These are phyloP conservation scores for Eimeria sp. DNA, from an alignment of 169 alveolate genomes.

Conservation along the genomic window DNA sequence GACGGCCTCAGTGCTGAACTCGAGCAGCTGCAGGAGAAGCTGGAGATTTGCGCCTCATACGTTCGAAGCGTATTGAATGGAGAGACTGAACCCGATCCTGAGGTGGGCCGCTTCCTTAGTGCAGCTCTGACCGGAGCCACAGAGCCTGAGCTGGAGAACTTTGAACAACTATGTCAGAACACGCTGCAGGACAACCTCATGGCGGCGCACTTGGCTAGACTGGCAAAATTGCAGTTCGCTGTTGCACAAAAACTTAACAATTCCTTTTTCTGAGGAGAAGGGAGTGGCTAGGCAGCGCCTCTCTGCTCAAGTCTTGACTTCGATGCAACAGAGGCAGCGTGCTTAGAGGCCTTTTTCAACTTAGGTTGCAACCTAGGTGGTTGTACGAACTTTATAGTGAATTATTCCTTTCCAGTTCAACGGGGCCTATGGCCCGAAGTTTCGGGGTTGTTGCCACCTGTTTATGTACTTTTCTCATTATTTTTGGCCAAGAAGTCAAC, in stretches of 20 bases:
- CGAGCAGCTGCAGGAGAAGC: constrained; percentile 75
- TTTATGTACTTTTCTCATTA: background rate
- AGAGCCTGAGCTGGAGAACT: constrained; percentile 86
- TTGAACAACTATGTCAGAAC: constrained; percentile 91
- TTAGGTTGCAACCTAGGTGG: constrained; percentile 16
- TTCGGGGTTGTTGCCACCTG: background rate
- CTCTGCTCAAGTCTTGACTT: background rate
- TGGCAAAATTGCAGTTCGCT: constrained; percentile 92
- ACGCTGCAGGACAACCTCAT: constrained; percentile 92
- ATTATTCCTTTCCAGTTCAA: background rate
- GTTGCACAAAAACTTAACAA: constrained; percentile 92
- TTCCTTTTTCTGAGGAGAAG: constrained; percentile 84
- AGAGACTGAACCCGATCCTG: constrained; percentile 85
- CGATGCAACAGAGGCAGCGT: background rate
- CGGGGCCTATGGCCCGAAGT: background rate
- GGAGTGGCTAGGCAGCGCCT: background rate
- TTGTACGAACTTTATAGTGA: constrained; percentile 2
- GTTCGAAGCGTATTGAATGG: constrained; percentile 72
- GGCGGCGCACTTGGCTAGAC: constrained; percentile 88
- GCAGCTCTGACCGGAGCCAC: constrained; percentile 89
- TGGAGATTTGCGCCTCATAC: constrained; percentile 49
- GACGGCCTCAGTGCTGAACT: constrained; percentile 77
- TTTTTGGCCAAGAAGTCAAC: background rate
- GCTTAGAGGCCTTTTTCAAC: background rate
- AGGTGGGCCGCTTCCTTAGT: constrained; percentile 91